These are phyloP conservation scores for Apophysomyces elegans DNA, from an alignment of 371 early-diverging fungal genomes.

Conservation along the genomic window DNA sequence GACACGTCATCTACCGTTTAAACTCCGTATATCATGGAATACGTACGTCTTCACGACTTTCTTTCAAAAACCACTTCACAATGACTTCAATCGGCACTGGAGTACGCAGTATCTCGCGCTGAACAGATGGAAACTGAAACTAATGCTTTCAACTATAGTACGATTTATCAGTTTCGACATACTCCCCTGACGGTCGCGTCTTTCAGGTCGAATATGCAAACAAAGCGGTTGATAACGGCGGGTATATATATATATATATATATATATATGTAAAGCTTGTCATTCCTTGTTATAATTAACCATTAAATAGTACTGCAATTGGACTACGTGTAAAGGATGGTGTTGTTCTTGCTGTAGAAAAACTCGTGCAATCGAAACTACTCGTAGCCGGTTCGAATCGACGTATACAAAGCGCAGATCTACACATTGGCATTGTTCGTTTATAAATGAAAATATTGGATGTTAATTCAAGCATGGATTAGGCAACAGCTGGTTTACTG, in stretches of 20 bases:
- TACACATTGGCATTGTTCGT: constrained; percentile 91
- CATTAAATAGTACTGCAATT: constrained; percentile 79
- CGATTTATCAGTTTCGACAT: constrained; percentile 96
- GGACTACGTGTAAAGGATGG: constrained; percentile 95
- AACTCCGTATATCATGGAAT: too few species aligned
- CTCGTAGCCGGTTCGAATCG: constrained; percentile 92
- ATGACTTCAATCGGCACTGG: constrained; percentile 78
- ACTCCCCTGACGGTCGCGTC: constrained; percentile 98
- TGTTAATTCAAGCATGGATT: constrained; percentile 10
- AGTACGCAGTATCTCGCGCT: constrained; percentile 42
- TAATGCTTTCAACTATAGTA: constrained; percentile 63
- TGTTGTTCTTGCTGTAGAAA: constrained; percentile 95
- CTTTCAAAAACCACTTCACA: constrained; percentile 18
- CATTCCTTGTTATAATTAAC: not conserved
- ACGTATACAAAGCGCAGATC: constrained; percentile 91
- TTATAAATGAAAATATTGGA: not conserved
- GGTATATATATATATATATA: constrained; percentile 59
- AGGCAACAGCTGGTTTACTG: constrained; percentile 92
- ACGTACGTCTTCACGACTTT: not conserved
- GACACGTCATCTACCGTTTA: too few species aligned
- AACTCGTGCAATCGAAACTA: constrained; percentile 93
- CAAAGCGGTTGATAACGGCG: constrained; percentile 98
- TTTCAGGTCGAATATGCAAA: constrained; percentile 98
- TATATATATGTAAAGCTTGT: not conserved
- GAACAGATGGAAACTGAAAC: not conserved